Base-by-base conservation (phyloP, 78 protist species). In the Thecamonas trahens region DNA sequence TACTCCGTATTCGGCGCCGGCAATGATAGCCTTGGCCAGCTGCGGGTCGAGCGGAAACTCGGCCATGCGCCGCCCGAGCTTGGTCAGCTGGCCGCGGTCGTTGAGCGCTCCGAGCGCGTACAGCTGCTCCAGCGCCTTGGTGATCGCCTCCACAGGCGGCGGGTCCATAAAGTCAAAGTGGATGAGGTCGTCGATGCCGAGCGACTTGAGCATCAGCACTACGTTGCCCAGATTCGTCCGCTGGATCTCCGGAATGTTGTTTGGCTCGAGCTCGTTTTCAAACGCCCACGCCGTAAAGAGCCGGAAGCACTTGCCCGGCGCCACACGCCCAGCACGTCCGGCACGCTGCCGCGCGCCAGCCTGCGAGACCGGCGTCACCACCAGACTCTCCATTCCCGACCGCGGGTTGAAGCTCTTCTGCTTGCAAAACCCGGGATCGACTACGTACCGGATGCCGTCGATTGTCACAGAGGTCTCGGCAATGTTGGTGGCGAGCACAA, bases 121-220 rank as follows among this genome's bases (percentile, higher is more conserved):
- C 28, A 93, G 83, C 60, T 67, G 71, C 34, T 96, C 96, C 45
- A 96, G 82, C 17, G 99, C 99, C 1, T 87, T 72, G n/a, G 94
- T 92, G 13, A 97, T 73, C 3, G 99, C 91, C 82, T 95, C 98
- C 0, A 96, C 82, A 9, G 99, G 97, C 42, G 99, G 99, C 5
- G 99, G 97, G 78, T 97, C 99, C 98, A 97, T 82, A 35, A 94
- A 97, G 50, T 95, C 98, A 73, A 97, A 97, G 62, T 91, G 70
- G 28, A 95, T 34, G 34, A 96, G 71, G 68, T 96, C 99, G 75
- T 95, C 70, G 77, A 97, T 92, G 37, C 99, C 99, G 59, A 97
- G 83, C 5, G 77, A 42, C 79, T 90, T 97, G 39, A 96, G 61
- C 35, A 93, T 5, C 26, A 96, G 76, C 44, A 97, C 99, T 4